Conservation (phyloP, 305 asterid genomes). For the Lippia alba region DNA sequence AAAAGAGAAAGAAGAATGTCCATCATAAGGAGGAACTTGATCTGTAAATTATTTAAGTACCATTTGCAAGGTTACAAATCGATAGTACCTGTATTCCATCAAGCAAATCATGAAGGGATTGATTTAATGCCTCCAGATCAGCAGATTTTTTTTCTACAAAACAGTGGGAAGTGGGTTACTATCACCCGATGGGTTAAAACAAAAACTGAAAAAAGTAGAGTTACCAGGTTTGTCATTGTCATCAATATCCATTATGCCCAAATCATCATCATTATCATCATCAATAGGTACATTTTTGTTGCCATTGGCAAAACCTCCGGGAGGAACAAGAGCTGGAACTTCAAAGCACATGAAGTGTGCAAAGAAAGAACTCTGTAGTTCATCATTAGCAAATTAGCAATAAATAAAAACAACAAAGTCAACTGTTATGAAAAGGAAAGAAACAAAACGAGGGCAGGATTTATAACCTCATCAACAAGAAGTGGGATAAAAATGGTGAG, state of each 20-base stretch:
- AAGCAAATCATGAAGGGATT: conserved; percentile 90
- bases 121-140: conserved; percentile 89
- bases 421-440: conserved; percentile 30
- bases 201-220: conserved; percentile 34
- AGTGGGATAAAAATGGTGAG: conserved; percentile 96
- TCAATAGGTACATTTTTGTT: conserved; percentile 56
- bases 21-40: conserved; percentile 30
- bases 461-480: conserved; percentile 93
- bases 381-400: conserved; percentile 9
- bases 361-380: conserved; percentile 94
- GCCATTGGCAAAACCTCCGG: conserved; percentile 78
- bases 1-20: conserved; percentile 24
- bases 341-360: conserved; percentile 99
- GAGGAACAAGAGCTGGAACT: conserved; percentile 97
- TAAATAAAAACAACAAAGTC: conserved; percentile 24
- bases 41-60: conserved; percentile 27
- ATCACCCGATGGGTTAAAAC: conserved; percentile 25
- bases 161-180: conserved; percentile 29
- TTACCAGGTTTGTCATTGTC: conserved; percentile 80
- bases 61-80: conserved; percentile 29
- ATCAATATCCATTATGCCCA: conserved; percentile 98
- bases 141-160: conserved; percentile 69
- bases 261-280: conserved; percentile 78
- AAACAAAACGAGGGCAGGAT: conserved; percentile 26
- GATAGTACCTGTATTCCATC: conserved; percentile 92